phyloP scores from a whole-genome alignment of 257 asterid species.

The Nicotiana paniculata region DNA sequence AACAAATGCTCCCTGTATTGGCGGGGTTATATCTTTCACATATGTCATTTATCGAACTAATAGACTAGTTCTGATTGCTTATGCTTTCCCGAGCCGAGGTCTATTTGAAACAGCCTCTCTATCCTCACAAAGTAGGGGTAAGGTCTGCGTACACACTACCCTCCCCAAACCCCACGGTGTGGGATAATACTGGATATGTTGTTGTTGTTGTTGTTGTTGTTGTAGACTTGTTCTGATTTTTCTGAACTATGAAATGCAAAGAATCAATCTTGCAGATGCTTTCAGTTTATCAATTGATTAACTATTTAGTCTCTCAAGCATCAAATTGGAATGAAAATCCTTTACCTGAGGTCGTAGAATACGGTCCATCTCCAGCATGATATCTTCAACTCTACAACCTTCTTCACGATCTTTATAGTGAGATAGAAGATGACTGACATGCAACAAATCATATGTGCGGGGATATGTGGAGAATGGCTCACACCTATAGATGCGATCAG shows the following conservation, averaged over 20 bases:
- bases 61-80: background rate
- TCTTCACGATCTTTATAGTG: slow-evolving; percentile 45
- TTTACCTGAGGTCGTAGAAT: slow-evolving; percentile 79
- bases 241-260: background rate
- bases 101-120: too few species aligned
- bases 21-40: background rate
- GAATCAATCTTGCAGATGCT: background rate
- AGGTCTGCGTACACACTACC: too few species aligned
- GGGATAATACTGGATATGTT: too few species aligned
- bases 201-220: too few species aligned
- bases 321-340: background rate
- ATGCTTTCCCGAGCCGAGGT: too few species aligned
- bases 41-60: background rate
- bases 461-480: slow-evolving; percentile 97
- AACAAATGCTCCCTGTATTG: background rate
- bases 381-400: slow-evolving; percentile 78
- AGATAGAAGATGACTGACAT: slow-evolving; percentile 54
- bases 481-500: slow-evolving; percentile 45
- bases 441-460: slow-evolving; percentile 68
- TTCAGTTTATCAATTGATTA: background rate
- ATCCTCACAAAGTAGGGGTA: too few species aligned
- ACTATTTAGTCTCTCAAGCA: slow-evolving; percentile 40
- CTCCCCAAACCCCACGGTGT: too few species aligned
- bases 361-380: slow-evolving; percentile 93
- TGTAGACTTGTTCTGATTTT: background rate